phyloP scores from a whole-genome alignment of 495 filamentous ascomycete genomes.

The Podospora appendiculata region DNA sequence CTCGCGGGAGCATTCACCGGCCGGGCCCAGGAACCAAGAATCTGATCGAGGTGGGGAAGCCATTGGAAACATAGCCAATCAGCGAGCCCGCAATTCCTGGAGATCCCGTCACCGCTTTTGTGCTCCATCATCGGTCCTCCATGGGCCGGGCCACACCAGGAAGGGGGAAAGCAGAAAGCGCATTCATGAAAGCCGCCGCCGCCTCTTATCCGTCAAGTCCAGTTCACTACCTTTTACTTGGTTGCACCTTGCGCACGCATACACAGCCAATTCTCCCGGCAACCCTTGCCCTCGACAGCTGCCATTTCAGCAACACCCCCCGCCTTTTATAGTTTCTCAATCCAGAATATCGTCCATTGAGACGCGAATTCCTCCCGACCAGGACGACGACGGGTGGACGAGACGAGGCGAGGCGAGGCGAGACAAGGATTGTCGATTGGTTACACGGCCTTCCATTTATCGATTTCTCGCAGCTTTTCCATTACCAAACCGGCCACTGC shows the following conservation, averaged over 20 bases:
- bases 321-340: too few species aligned
- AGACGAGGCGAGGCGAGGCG: background rate
- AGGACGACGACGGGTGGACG: background rate
- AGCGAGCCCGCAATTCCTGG: background rate
- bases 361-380: background rate
- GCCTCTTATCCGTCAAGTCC: background rate
- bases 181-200: constrained; percentile 1
- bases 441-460: background rate
- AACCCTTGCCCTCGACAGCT: background rate
- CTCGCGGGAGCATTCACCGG: too few species aligned
- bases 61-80: constrained; percentile 7
- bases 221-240: background rate
- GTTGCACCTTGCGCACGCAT: background rate
- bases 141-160: too few species aligned
- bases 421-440: background rate
- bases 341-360: too few species aligned
- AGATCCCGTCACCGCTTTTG: constrained; percentile 7
- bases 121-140: background rate
- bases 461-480: background rate
- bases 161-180: background rate
- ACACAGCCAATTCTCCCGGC: background rate
- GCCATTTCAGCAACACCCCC: too few species aligned
- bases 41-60: constrained; percentile 1
- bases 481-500: background rate
- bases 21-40: too few species aligned